These are phyloP conservation scores for Blepharisma stoltei DNA, from an alignment of 73 alveolate species.

Conservation along the genomic window DNA sequence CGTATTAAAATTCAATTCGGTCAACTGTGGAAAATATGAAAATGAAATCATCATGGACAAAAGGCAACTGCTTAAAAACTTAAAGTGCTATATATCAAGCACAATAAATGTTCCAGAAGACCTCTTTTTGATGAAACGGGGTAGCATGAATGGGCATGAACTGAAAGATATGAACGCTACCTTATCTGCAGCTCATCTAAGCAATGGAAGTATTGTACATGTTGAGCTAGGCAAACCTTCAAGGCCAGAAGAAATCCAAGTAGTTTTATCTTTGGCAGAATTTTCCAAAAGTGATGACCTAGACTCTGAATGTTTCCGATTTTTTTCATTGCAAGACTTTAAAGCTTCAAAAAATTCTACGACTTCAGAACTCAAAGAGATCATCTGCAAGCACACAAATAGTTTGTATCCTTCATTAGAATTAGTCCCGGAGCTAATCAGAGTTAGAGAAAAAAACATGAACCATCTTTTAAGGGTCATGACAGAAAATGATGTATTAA, in stretches of 20 bases:
- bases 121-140: constrained; percentile 15
- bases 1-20: neutral
- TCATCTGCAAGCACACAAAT: neutral
- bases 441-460: neutral
- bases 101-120: constrained; percentile 15
- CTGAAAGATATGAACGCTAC: constrained; percentile 17
- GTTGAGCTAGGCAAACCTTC: constrained; percentile 24
- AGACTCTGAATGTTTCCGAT: neutral
- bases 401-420: neutral
- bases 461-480: neutral
- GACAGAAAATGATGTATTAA: neutral
- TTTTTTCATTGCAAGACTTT: neutral
- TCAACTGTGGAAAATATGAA: neutral
- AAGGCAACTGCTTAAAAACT: neutral
- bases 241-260: neutral
- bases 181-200: neutral
- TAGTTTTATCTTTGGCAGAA: neutral
- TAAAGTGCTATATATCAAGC: neutral
- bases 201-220: neutral
- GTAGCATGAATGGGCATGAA: constrained; percentile 18
- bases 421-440: neutral
- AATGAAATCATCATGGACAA: neutral
- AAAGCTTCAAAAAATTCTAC: neutral
- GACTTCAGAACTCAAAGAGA: neutral
- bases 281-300: neutral